phyloP scores from a whole-genome alignment of 257 asterid genomes.

The Apocynum venetum region DNA sequence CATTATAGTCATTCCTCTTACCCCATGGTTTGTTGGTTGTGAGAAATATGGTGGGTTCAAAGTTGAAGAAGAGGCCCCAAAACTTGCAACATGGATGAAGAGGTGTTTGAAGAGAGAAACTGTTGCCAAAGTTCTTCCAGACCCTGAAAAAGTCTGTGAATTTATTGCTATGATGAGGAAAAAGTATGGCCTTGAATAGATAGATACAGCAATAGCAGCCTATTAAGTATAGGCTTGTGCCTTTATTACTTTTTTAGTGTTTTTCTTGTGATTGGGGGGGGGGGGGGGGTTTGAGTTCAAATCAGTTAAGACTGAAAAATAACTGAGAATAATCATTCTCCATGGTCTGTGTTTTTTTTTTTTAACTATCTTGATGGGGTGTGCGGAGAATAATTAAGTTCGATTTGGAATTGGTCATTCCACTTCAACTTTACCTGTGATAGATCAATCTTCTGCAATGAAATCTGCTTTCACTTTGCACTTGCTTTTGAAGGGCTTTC shows the following conservation, averaged over 20 bases:
- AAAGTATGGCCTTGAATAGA: slow-evolving; percentile 56
- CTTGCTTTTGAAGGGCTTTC: slow-evolving; percentile 5
- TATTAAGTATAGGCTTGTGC: not conserved
- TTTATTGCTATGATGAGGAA: slow-evolving; percentile 48
- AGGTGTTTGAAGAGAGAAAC: slow-evolving; percentile 54
- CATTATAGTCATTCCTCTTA: slow-evolving; percentile 35
- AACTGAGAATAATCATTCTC: slow-evolving; percentile 3
- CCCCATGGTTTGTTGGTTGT: slow-evolving; percentile 59
- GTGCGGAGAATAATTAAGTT: not conserved
- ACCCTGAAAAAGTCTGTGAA: slow-evolving; percentile 41
- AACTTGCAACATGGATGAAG: slow-evolving; percentile 51
- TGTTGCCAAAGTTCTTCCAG: slow-evolving; percentile 46
- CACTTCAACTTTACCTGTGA: slow-evolving; percentile 10
- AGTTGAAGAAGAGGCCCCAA: slow-evolving; percentile 56
- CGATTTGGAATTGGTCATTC: slow-evolving; percentile 2
- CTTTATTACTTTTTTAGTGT: not conserved
- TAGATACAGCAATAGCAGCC: too few relatives aligned
- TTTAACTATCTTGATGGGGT: not conserved
- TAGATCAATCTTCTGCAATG: not conserved
- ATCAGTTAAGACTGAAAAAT: not conserved
- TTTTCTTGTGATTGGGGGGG: not conserved
- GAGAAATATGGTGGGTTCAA: slow-evolving; percentile 62
- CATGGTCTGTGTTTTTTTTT: not conserved
- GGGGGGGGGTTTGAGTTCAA: not conserved
- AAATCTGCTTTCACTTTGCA: slow-evolving; percentile 9